Conservation (phyloP, 352 stramenopile species). For the Blastocystis sp. region DNA sequence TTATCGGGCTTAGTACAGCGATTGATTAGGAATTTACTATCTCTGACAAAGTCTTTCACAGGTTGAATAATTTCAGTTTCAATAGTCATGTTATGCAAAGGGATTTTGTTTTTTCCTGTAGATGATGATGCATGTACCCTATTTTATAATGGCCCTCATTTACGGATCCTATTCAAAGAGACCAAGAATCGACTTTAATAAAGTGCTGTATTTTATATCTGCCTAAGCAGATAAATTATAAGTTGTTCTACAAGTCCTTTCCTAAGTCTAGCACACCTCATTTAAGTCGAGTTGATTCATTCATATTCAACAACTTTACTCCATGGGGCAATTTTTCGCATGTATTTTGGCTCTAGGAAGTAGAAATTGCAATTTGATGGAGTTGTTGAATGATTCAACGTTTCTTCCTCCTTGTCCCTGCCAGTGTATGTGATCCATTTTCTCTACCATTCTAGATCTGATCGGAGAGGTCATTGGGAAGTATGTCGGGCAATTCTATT, state of each 20-base stretch:
- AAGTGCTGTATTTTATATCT: too few species aligned
- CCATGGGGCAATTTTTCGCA: neutral
- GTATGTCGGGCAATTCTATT: neutral
- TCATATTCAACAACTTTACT: too few species aligned
- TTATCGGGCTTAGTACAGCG: constrained; percentile 97
- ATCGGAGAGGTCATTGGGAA: neutral
- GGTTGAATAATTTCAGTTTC: constrained; percentile 26
- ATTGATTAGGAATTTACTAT: constrained; percentile 92
- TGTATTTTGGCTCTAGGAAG: neutral
- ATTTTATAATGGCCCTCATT: neutral
- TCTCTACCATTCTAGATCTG: neutral
- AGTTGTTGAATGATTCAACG: neutral
- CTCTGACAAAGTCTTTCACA: constrained; percentile 91
- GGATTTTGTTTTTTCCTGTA: neutral
- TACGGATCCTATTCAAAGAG: neutral
- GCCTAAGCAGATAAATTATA: too few species aligned
- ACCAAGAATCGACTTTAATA: too few species aligned
- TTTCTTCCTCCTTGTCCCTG: neutral
- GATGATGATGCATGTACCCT: constrained; percentile 7
- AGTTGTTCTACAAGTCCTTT: too few species aligned
- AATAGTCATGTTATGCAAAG: neutral
- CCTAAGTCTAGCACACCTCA: too few species aligned
- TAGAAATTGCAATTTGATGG: neutral
- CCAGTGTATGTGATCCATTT: neutral
- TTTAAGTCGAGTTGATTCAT: too few species aligned